Base-by-base conservation (phyloP, 73 alveolate species). In the Blepharisma japonicum region DNA sequence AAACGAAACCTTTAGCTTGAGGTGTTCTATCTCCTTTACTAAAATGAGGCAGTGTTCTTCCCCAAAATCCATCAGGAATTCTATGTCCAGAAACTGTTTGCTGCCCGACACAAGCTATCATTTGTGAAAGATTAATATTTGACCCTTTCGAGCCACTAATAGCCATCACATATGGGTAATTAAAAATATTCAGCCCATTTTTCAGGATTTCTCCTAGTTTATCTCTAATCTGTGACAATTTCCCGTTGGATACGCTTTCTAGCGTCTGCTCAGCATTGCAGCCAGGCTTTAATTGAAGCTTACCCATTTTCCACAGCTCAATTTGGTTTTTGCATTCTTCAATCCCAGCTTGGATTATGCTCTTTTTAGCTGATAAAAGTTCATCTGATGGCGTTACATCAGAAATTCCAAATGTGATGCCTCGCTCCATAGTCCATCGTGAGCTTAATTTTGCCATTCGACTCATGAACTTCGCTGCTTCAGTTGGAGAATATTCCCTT, bases 21-120 rank as follows among this genome's bases (percentile, higher is more conserved):
- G 95, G 95, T 77, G 84, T 90, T 46, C 95, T 68, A 23, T 54
- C 25, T 20, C 68, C 68, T 55, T 48, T 49, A 27, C 66, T 70
- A 83, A 98, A 98, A 85, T 98, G 99, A 11, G 99, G 99, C 55
- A 98, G 83, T 55, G 99, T 88, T 68, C 99, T 84, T 50, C 94
- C 94, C 54, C 87, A 82, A 77, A 98, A 98, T 7, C 99, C 99
- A 83, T 98, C 94, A 5, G 97, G 99, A 25, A 90, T 90, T 80
- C 99, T 89, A 18, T 85, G 74, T n/a, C 99, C 99, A 71, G 79
- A 86, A 20, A 95, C 95, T 32, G 91, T 90, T 76, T 95, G 95
- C 79, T 97, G 95, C 0, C 99, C 99, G n/a, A 96, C 98, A 79
- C 99, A 95, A 8, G 99, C 99, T 82, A 98, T 97, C 99, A 98